Base-by-base conservation (phyloP, 1,284 basidiomycete genomes). In the Cutaneotrichosporon sp. region DNA sequence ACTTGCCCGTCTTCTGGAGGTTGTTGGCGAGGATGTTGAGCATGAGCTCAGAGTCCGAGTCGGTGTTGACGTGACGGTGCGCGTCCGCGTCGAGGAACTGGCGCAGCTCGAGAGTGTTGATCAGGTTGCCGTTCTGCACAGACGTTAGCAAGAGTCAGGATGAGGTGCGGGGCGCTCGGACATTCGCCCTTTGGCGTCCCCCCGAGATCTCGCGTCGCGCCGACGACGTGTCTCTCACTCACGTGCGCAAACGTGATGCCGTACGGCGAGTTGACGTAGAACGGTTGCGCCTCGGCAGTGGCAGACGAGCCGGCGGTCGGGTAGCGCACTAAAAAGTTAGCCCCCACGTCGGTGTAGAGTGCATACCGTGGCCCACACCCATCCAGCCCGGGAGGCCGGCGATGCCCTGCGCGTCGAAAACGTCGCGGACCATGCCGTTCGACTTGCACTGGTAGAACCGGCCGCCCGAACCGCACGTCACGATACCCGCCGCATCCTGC, bases 361-460 rank as follows among this genome's bases (percentile, higher is more conserved):
- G 70, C 82, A 67, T 64, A 94, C 92, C 93, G 75, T 99, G 96
- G 1, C 96, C 96, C 55, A 99, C 84, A 57, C 96, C 96, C 96
- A 99, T 99, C 56, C 86, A 85, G 20, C 96, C 96, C 61, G 86
- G 81, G 59, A 98, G 77, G 59, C 83, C 85, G 42, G 83, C 81
- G 52, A 97, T 78, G 20, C 87, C 82, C 67, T 81, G 81, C 46
- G 82, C 80, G 74, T 97, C 92, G 75, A 99, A 94, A 58, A 99
- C 88, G 73, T 99, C 96, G 54, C 94, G 83, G 66, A 99, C 94
- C 96, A 99, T 98, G 40, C 96, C 96, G 73, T 98, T 99, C n/a
- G 92, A 90, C 77, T 99, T 99, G 81, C 89, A 92, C 75, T 99
- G 96, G 76, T 88, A 94, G 75, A 99, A 90, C 43, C 93, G 85